Evolutionary conservation across 495 filamentous ascomycete genomes (phyloP).

Genomic region (Neurospora sp.): DNA sequence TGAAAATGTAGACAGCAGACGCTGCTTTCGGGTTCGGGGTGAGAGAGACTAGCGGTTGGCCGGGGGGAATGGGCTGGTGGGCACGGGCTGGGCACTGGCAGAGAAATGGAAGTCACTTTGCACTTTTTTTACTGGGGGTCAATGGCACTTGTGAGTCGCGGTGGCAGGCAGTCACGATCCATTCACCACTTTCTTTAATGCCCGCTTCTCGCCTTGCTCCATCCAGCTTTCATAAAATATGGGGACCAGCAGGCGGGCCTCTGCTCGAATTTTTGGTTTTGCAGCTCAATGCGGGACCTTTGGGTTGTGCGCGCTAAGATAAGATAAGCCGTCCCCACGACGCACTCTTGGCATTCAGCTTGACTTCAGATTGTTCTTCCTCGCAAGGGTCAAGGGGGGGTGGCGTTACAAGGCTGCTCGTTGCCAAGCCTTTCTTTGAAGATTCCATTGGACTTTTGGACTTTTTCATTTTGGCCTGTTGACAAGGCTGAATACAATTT

Average conservation of each 20-base stretch:
- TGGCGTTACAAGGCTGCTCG: constrained; percentile 7
- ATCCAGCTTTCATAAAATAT: neutral
- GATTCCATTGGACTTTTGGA: neutral
- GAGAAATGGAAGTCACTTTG: neutral
- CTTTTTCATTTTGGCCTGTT: constrained; percentile 1
- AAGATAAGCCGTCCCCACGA: constrained; percentile 24
- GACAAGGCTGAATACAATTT: constrained; percentile 21
- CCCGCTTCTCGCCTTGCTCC: neutral
- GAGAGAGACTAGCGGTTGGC: neutral
- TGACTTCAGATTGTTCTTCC: neutral
- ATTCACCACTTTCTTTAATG: neutral
- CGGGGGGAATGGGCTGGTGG: neutral
- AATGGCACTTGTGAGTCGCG: neutral
- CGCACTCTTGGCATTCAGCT: neutral
- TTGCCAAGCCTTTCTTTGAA: neutral
- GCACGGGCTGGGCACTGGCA: neutral
- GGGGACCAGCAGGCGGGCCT: neutral
- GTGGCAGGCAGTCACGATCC: neutral
- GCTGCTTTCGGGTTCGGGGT: constrained; percentile 1
- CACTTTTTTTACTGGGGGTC: neutral
- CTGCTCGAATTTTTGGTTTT: constrained; percentile 27
- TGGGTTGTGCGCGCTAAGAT: constrained; percentile 32
- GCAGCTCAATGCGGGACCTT: constrained; percentile 22
- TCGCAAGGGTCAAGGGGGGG: neutral
- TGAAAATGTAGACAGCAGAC: neutral